Conservation (phyloP, 1,284 basidiomycete species). For the Ganoderma lingzhi region DNA sequence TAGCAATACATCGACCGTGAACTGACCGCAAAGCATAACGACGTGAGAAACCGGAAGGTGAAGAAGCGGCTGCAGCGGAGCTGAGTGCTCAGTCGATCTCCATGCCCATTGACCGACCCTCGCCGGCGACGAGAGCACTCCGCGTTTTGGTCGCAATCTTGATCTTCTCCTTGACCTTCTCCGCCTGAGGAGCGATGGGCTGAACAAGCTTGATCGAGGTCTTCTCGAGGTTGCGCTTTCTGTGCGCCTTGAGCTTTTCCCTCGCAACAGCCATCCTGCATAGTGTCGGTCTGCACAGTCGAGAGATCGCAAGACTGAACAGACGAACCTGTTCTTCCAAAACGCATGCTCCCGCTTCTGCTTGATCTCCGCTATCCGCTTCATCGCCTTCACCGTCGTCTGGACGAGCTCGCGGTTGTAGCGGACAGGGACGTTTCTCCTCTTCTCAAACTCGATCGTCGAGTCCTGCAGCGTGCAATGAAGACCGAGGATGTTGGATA, state of each 20-base stretch:
- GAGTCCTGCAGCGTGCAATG: conserved; percentile 73
- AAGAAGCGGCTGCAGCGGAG: not conserved
- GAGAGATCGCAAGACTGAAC: not conserved
- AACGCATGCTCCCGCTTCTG: conserved; percentile 94
- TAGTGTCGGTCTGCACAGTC: conserved; percentile 14
- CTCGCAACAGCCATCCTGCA: conserved; percentile 81
- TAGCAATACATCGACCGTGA: conserved; percentile 30
- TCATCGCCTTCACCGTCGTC: conserved; percentile 98
- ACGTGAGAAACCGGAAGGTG: conserved; percentile 17
- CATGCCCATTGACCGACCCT: conserved; percentile 85
- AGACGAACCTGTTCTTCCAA: conserved; percentile 88
- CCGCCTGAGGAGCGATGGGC: conserved; percentile 60
- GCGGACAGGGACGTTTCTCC: conserved; percentile 96
- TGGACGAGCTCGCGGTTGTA: conserved; percentile 96
- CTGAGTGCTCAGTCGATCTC: conserved; percentile 66
- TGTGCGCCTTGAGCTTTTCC: conserved; percentile 75
- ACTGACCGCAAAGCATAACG: conserved; percentile 31
- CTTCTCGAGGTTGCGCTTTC: conserved; percentile 71
- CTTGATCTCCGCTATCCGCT: conserved; percentile 94
- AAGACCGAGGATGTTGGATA: conserved; percentile 8
- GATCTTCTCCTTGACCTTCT: conserved; percentile 80
- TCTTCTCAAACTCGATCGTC: conserved; percentile 99
- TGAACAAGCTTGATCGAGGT: conserved; percentile 76
- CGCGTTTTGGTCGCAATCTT: conserved; percentile 73
- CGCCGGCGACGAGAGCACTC: conserved; percentile 79